These are phyloP conservation scores for Diaporthe ilicicola DNA, from an alignment of 2,329 filamentous ascomycete genomes.

Conservation along the genomic window DNA sequence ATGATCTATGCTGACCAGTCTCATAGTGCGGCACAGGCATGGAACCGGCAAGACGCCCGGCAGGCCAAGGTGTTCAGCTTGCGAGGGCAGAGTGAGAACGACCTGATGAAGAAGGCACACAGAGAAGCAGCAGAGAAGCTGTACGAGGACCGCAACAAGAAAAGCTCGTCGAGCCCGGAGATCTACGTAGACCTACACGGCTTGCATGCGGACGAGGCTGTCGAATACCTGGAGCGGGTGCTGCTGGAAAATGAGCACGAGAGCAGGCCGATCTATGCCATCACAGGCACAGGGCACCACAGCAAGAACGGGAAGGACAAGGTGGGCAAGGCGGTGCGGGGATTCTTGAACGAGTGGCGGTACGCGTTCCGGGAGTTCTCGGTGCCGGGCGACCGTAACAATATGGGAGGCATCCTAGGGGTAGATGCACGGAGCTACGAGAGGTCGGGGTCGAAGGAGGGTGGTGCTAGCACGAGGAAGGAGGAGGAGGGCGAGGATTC, in stretches of 20 bases:
- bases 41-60: slow-evolving; percentile 97
- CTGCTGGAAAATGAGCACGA: slow-evolving; percentile 82
- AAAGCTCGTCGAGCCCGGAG: slow-evolving; percentile 67
- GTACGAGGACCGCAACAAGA: slow-evolving; percentile 92
- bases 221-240: slow-evolving; percentile 90
- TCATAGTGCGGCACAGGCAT: slow-evolving; percentile 88
- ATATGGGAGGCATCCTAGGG: slow-evolving; percentile 78
- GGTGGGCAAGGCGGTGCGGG: slow-evolving; percentile 90
- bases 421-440: slow-evolving; percentile 75
- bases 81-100: slow-evolving; percentile 95
- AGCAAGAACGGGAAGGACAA: slow-evolving; percentile 99
- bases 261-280: slow-evolving; percentile 85
- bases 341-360: slow-evolving; percentile 93
- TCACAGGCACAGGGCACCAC: slow-evolving; percentile 96
- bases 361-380: slow-evolving; percentile 97
- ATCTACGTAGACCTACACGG: slow-evolving; percentile 96
- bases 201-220: slow-evolving; percentile 97
- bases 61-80: slow-evolving; percentile 95
- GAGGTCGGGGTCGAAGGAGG: slow-evolving; percentile 62
- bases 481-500: slow-evolving; percentile 50
- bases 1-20: neutral
- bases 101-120: slow-evolving; percentile 96
- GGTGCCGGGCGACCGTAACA: slow-evolving; percentile 89
- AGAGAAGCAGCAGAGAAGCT: slow-evolving; percentile 90
- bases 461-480: slow-evolving; percentile 37